Percentiles rank a stretch among this genome's conserved stretches.
Conservation (phyloP, 192 early-diverging fungal genomes). For the Linnemannia exigua region DNA sequence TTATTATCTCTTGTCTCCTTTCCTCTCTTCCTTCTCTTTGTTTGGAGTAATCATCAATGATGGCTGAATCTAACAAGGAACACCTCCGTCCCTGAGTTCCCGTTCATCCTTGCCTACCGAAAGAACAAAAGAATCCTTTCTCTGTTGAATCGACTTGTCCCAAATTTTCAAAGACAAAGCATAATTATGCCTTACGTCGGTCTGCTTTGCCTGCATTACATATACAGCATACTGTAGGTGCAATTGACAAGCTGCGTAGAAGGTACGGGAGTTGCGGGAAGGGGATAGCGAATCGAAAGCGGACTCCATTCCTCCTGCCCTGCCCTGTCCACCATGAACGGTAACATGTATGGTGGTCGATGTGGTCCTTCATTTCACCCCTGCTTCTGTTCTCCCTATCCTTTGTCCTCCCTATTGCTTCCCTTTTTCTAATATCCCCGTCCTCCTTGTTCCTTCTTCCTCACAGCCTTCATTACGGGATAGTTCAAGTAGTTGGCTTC, state of each 20-base stretch:
- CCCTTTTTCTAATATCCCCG: not conserved
- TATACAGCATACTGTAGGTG: not conserved
- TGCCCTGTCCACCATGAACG: not conserved
- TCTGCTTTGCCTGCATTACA: not conserved
- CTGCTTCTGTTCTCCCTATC: not conserved
- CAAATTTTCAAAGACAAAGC: not conserved
- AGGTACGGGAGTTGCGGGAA: conserved; percentile 2
- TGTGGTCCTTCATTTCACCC: too few relatives aligned
- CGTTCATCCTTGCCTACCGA: conserved; percentile 1
- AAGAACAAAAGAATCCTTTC: not conserved
- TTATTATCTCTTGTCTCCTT: not conserved
- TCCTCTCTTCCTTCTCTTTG: not conserved
- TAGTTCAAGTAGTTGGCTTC: too few relatives aligned
- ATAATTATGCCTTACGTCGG: not conserved
- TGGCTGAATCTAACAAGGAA: not conserved
- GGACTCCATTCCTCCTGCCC: not conserved
- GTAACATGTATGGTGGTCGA: too few relatives aligned
- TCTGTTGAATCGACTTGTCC: not conserved
- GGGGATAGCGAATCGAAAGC: not conserved
- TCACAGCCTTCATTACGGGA: too few relatives aligned
- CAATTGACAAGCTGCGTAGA: not conserved
- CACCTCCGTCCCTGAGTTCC: conserved; percentile 2
- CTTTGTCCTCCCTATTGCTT: not conserved
- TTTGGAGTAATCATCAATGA: not conserved
- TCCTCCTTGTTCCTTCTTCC: too few relatives aligned